Evolutionary conservation across 257 asterid genomes (phyloP), one percentile per base, ranked within the genome.

Genomic region (Solanum acaule): DNA sequence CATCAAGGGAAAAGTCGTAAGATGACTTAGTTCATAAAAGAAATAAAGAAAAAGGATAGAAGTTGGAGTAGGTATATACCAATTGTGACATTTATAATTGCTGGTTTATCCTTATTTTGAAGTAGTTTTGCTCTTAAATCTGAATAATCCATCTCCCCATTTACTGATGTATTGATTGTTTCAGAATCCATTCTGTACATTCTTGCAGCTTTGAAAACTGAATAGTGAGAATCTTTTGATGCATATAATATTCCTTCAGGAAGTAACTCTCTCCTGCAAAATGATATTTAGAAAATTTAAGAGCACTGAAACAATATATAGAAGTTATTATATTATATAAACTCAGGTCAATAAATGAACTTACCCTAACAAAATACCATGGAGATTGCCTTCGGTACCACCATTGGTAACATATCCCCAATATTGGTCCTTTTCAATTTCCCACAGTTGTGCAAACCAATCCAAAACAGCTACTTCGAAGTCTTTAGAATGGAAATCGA

Each of bases 321-420:
- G 3, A 34, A 37, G 14, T 37, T 76, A 38, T 13, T 20, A 4
- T 75, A 22, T 33, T 33, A 10, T 37, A 71, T 73, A 35, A 1
- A 9, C 12, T 34, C 9, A 6, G 23, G 6, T 35, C 9, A 29
- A 14, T 20, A 9, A 34, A 20, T 73, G 2, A 22, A 87, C 90
- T 67, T 40, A 90, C 90, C 91, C 91, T 18, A 88, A 1, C 59
- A 88, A 79, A 71, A 90, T 71, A 7, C 88, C 91, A 73, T 89
- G 91, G 3, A 87, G 86, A 77, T 89, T 89, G 87, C 88, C 90
- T 87, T 89, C 90, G 0, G 91, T 89, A 6, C 91, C 91, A 84
- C 91, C 89, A 68, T 87, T 89, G 8, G 91, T 89, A 44, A 89
- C 27, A 56, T 89, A 79, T 0, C 89, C 91, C 89, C 91, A 89